A percentile compares a stretch with the other conserved stretches of the same genome.
phyloP scores from a whole-genome alignment of 2,329 filamentous ascomycete species.

The Pyrenochaeta sp. region DNA sequence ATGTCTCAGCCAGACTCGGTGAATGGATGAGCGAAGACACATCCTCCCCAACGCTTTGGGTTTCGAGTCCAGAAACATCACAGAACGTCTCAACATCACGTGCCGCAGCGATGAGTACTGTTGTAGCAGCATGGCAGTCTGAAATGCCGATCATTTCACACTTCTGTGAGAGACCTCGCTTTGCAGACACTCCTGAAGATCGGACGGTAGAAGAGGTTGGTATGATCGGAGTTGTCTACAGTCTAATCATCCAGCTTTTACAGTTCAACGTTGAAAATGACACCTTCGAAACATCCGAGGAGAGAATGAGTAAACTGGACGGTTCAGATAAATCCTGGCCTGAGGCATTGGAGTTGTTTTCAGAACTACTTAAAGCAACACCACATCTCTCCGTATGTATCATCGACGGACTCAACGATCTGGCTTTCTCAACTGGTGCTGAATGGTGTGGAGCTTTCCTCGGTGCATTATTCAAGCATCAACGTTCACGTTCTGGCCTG shows the following conservation, averaged over 20 bases:
- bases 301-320: background rate
- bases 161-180: conserved; percentile 18
- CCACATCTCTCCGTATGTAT: conserved; percentile 3
- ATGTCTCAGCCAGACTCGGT: conserved; percentile 4
- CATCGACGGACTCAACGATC: conserved; percentile 3
- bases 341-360: conserved; percentile 4
- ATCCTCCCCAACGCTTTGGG: conserved; percentile 7
- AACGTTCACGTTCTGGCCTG: background rate
- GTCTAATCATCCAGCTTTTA: conserved; percentile 20
- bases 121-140: conserved; percentile 17
- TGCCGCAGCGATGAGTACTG: conserved; percentile 14
- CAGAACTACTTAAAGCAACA: background rate
- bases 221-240: conserved; percentile 23
- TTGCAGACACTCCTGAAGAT: background rate
- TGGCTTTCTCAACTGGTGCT: conserved; percentile 1
- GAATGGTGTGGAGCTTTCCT: conserved; percentile 7
- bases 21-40: conserved; percentile 7
- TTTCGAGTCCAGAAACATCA: conserved; percentile 7
- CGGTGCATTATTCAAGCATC: background rate
- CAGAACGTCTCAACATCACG: conserved; percentile 5
- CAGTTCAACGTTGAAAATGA: conserved; percentile 17
- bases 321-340: conserved; percentile 8
- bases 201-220: conserved; percentile 12
- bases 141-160: conserved; percentile 23
- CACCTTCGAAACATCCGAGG: background rate